Conservation (phyloP, 148 eudicot genomes). For the Dianthus caryophyllus region DNA sequence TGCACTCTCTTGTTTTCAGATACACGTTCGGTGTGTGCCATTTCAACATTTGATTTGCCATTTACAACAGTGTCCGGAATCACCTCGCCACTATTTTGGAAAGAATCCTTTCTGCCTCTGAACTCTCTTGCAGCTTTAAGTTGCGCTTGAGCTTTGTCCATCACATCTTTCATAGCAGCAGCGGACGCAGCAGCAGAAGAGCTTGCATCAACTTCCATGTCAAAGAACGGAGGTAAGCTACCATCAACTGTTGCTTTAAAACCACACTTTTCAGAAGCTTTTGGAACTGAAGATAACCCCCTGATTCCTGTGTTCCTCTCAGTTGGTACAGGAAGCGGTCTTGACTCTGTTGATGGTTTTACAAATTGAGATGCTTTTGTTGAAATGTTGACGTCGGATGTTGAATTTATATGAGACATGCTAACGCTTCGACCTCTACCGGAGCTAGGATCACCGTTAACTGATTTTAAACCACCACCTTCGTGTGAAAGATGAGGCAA, state of each 20-base stretch:
- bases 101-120: conserved; percentile 47
- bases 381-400: conserved; percentile 49
- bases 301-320: conserved; percentile 28
- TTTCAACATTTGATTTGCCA: conserved; percentile 1
- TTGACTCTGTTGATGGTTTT: conserved; percentile 34
- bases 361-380: conserved; percentile 62
- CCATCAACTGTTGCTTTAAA: conserved; percentile 37
- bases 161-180: conserved; percentile 65
- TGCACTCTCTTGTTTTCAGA: conserved; percentile 31
- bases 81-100: conserved; percentile 25
- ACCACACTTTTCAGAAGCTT: conserved; percentile 40
- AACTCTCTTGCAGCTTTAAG: conserved; percentile 53
- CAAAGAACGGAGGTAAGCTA: conserved; percentile 52
- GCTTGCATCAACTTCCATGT: conserved; percentile 62
- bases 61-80: conserved; percentile 28
- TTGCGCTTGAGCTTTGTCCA: conserved; percentile 61
- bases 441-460: conserved; percentile 26
- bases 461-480: conserved; percentile 26
- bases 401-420: conserved; percentile 23
- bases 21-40: conserved; percentile 13
- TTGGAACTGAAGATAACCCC: conserved; percentile 30
- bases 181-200: conserved; percentile 36
- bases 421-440: conserved; percentile 24
- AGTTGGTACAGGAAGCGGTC: conserved; percentile 46
- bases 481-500: conserved; percentile 26